phyloP scores from a whole-genome alignment of 2,329 filamentous ascomycete genomes.

The Monosporascus sp. region DNA sequence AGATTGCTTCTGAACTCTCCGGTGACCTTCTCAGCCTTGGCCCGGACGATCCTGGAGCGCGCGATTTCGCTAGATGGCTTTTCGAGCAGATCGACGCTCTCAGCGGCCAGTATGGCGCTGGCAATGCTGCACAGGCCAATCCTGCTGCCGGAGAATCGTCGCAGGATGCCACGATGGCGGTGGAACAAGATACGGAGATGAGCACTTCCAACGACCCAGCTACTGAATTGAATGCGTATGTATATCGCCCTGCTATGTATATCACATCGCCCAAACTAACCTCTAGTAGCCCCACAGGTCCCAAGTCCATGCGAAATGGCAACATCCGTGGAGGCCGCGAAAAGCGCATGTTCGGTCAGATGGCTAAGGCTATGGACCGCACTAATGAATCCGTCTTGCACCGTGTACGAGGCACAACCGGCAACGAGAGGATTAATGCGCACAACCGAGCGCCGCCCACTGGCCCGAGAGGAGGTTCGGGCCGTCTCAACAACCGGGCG shows the following conservation, averaged over 20 bases:
- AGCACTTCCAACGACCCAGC: constrained; percentile 45
- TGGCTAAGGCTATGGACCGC: constrained; percentile 78
- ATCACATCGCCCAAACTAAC: constrained; percentile 33
- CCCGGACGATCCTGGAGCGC: constrained; percentile 76
- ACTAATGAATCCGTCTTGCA: constrained; percentile 70
- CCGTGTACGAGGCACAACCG: constrained; percentile 67
- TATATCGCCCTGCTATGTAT: constrained; percentile 13
- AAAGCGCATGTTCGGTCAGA: constrained; percentile 79
- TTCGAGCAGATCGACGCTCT: constrained; percentile 76
- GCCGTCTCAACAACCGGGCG: constrained; percentile 43
- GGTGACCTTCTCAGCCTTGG: constrained; percentile 78
- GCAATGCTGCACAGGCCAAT: constrained; percentile 31
- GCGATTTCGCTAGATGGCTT: constrained; percentile 86
- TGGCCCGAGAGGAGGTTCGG: constrained; percentile 58
- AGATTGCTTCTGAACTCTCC: constrained; percentile 83
- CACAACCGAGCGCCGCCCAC: constrained; percentile 67
- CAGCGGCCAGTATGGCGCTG: constrained; percentile 54
- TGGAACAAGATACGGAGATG: constrained; percentile 68
- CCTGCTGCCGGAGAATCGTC: constrained; percentile 10
- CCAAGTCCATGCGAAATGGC: constrained; percentile 79
- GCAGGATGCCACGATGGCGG: constrained; percentile 22
- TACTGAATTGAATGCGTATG: constrained; percentile 55
- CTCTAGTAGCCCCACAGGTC: constrained; percentile 73
- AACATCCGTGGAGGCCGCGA: constrained; percentile 54
- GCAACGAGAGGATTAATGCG: constrained; percentile 74